phyloP scores from a whole-genome alignment of 2,329 filamentous ascomycete species.

The Penicillium decumbens region DNA sequence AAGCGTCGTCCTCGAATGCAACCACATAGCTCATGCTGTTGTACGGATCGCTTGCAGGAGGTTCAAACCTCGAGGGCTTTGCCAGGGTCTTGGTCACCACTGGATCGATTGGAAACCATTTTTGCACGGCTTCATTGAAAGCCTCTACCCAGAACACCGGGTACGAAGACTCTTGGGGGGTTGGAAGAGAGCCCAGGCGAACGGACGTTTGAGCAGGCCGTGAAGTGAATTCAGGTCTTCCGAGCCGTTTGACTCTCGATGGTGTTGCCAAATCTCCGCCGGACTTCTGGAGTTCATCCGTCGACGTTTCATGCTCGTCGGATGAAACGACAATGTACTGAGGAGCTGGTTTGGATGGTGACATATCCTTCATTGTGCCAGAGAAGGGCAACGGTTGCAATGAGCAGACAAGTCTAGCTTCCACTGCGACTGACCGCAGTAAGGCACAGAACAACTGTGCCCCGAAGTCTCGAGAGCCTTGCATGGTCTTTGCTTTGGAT shows the following conservation, averaged over 20 bases:
- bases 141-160: constrained; percentile 95
- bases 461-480: constrained; percentile 83
- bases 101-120: constrained; percentile 86
- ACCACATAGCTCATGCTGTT: constrained; percentile 81
- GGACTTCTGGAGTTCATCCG: constrained; percentile 22
- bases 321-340: constrained; percentile 38
- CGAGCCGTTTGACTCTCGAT: constrained; percentile 30
- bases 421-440: constrained; percentile 74
- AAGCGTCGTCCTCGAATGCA: constrained; percentile 75
- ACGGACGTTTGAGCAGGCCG: constrained; percentile 16
- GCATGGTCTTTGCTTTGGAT: constrained; percentile 61
- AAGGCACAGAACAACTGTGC: constrained; percentile 88
- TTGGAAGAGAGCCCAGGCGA: constrained; percentile 33
- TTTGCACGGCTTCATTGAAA: constrained; percentile 78
- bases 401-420: constrained; percentile 81
- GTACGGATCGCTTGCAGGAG: constrained; percentile 68
- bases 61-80: constrained; percentile 72
- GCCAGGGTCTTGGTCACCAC: constrained; percentile 75
- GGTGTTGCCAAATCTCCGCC: constrained; percentile 12
- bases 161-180: constrained; percentile 64
- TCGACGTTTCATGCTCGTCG: constrained; percentile 32
- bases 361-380: constrained; percentile 42
- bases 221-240: constrained; percentile 33
- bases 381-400: constrained; percentile 74
- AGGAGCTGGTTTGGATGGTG: constrained; percentile 39